A percentile compares a stretch with the other conserved stretches of the same genome.
Conservation (phyloP, 495 filamentous ascomycete species). For the Aspergillus panamensis region DNA sequence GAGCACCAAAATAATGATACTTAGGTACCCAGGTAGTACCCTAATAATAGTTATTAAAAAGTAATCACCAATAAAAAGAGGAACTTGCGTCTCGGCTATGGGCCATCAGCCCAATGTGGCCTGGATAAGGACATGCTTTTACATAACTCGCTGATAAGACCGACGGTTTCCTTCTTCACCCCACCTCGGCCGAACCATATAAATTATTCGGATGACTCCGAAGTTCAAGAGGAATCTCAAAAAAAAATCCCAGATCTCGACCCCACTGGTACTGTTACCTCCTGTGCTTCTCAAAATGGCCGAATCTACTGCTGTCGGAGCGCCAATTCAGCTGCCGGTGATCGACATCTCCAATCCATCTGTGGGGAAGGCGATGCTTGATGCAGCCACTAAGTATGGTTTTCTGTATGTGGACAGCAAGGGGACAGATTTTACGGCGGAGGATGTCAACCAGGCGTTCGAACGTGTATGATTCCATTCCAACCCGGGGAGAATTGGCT, state of each 20-base stretch:
- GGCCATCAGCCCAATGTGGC: no score
- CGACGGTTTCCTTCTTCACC: neutral
- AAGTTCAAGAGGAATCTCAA: neutral
- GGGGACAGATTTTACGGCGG: slow-evolving; percentile 59
- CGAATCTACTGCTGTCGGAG: slow-evolving; percentile 21
- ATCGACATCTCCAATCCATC: slow-evolving; percentile 66
- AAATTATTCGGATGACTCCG: neutral
- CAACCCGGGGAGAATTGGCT: neutral
- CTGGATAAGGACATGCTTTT: neutral
- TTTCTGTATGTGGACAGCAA: slow-evolving; percentile 84
- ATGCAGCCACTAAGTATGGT: slow-evolving; percentile 75
- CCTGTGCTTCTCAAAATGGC: slow-evolving; percentile 36
- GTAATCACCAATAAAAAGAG: no score
- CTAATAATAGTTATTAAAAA: no score
- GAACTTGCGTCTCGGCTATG: no score
- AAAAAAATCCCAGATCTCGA: neutral
- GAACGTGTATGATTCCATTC: slow-evolving; percentile 52
- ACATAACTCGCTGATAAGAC: neutral
- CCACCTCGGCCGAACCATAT: slow-evolving; percentile 1
- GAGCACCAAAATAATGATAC: no score
- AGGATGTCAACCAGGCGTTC: slow-evolving; percentile 71
- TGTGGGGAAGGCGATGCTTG: slow-evolving; percentile 68
- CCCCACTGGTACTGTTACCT: slow-evolving; percentile 16
- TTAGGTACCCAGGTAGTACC: no score
- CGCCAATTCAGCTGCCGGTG: slow-evolving; percentile 64